Evolutionary conservation across 495 filamentous ascomycete genomes (phyloP).

Genomic region (Neurospora sp.): DNA sequence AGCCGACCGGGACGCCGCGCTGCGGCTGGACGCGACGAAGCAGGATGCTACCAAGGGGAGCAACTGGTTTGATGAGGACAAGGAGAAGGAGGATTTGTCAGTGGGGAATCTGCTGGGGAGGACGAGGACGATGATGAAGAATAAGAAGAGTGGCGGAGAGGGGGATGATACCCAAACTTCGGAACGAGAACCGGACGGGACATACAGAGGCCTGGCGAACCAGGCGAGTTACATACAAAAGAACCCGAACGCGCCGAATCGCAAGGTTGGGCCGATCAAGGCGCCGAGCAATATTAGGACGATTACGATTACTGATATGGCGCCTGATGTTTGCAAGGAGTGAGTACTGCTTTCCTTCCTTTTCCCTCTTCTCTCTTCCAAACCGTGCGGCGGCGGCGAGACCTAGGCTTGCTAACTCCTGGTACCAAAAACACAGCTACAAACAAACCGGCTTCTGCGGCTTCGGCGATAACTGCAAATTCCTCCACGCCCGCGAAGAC

Average conservation of each 20-base stretch:
- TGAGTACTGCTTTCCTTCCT: background rate
- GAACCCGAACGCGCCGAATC: conserved; percentile 66
- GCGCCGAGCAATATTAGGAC: conserved; percentile 85
- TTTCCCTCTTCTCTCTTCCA: background rate
- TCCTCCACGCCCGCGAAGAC: conserved; percentile 75
- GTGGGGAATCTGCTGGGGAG: conserved; percentile 55
- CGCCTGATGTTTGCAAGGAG: conserved; percentile 93
- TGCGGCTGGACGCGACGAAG: conserved; percentile 56
- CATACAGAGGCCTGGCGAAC: conserved; percentile 65
- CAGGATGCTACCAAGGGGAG: conserved; percentile 79
- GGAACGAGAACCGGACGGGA: conserved; percentile 42
- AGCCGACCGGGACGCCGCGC: conserved; percentile 45
- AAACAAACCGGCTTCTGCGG: conserved; percentile 18
- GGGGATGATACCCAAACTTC: background rate
- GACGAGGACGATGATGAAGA: conserved; percentile 34
- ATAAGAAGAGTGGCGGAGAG: background rate
- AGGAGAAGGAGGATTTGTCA: conserved; percentile 31
- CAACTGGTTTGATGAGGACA: conserved; percentile 81
- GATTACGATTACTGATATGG: conserved; percentile 82
- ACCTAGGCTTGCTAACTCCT: background rate
- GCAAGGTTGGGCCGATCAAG: conserved; percentile 75
- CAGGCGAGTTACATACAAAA: conserved; percentile 68
- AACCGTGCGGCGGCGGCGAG: too few species aligned
- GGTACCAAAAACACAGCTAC: background rate
- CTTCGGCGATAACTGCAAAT: conserved; percentile 57